phyloP scores from a whole-genome alignment of 2,329 filamentous ascomycete genomes.

The Sporothrix globosa region DNA sequence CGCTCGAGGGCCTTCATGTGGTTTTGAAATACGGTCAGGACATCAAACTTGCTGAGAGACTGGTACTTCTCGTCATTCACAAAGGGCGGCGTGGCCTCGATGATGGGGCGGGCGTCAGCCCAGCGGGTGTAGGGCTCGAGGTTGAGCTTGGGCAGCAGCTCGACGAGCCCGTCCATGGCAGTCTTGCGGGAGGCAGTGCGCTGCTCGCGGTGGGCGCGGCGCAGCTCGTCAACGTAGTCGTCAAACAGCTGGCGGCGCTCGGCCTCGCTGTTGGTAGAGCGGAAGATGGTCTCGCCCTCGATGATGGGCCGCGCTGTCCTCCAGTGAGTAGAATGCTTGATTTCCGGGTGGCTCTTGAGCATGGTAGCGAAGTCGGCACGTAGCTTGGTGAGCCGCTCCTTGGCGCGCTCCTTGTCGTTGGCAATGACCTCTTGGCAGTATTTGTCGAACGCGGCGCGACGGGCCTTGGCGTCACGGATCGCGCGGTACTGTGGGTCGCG shows the following conservation, averaged over 20 bases:
- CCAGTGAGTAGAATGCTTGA: conserved; percentile 96
- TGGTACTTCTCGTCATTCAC: conserved; percentile 74
- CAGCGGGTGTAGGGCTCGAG: conserved; percentile 93
- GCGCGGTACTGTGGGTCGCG: conserved; percentile 92
- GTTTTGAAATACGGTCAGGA: conserved; percentile 89
- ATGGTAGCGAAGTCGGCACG: conserved; percentile 93
- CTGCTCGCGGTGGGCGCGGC: conserved; percentile 75
- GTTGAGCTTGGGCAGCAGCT: conserved; percentile 76
- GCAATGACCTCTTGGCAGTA: conserved; percentile 87
- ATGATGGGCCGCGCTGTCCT: conserved; percentile 93
- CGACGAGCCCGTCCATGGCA: conserved; percentile 81
- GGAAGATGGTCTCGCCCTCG: conserved; percentile 92
- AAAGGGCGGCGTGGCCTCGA: conserved; percentile 77
- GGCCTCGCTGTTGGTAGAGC: conserved; percentile 82
- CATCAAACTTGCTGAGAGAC: conserved; percentile 81
- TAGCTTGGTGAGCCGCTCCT: conserved; percentile 89
- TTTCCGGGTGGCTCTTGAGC: conserved; percentile 94
- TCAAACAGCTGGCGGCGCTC: conserved; percentile 90
- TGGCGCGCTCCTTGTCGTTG: conserved; percentile 92
- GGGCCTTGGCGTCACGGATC: conserved; percentile 87
- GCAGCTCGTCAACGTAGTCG: conserved; percentile 86
- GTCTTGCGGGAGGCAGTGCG: conserved; percentile 73
- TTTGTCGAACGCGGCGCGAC: conserved; percentile 90
- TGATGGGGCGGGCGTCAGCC: conserved; percentile 82
- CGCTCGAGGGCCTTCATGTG: conserved; percentile 93